These are phyloP conservation scores for Fusarium papillatum DNA, from an alignment of 2,329 filamentous ascomycete genomes.

Conservation along the genomic window DNA sequence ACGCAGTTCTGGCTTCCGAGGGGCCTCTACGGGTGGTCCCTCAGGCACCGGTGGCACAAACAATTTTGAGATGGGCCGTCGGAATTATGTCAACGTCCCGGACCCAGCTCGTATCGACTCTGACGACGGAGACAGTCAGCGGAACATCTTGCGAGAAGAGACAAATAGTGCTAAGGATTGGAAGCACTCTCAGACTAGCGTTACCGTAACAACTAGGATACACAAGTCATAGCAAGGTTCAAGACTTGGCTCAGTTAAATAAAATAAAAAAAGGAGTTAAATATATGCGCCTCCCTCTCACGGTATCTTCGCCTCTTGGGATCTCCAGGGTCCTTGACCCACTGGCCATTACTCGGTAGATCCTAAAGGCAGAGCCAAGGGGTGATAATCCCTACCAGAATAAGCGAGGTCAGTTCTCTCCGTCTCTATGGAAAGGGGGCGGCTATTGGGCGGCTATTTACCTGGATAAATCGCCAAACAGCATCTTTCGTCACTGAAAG, in stretches of 20 bases:
- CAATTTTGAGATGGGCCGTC: not conserved
- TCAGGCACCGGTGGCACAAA: not conserved
- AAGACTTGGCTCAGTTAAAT: not conserved
- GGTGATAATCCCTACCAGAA: not conserved
- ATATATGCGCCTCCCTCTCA: not conserved
- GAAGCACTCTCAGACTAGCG: not conserved
- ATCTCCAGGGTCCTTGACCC: not conserved
- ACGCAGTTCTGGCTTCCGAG: not conserved
- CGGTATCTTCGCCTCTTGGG: not conserved
- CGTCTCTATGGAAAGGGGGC: not conserved
- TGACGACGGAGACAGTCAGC: conserved; percentile 2
- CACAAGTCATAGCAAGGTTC: not conserved
- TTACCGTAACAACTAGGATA: not conserved
- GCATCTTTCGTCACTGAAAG: not conserved
- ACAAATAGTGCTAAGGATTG: not conserved
- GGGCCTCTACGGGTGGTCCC: not conserved
- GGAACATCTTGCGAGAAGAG: conserved; percentile 4
- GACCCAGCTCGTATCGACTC: not conserved
- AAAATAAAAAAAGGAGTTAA: not conserved
- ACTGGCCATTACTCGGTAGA: not conserved
- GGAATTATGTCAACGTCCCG: not conserved
- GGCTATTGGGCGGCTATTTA: conserved; percentile 22
- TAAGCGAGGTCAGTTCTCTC: not conserved
- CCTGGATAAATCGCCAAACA: conserved; percentile 17
- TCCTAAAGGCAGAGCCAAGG: not conserved